A percentile compares a stretch with the other conserved stretches of the same genome.
These are phyloP conservation scores for Botrytis elliptica DNA, from an alignment of 2,329 filamentous ascomycete genomes.

Conservation along the genomic window DNA sequence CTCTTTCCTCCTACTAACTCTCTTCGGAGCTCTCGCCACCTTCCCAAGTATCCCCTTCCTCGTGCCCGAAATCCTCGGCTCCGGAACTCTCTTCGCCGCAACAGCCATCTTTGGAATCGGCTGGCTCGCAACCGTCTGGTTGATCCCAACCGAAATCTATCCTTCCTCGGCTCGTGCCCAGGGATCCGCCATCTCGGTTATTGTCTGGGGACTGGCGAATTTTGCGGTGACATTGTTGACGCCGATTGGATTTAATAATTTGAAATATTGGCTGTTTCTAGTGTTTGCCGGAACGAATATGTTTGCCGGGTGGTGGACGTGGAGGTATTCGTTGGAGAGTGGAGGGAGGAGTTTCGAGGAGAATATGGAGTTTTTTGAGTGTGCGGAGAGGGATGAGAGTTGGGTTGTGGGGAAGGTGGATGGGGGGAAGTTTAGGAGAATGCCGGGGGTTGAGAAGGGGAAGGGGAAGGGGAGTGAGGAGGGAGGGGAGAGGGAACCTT, in stretches of 20 bases:
- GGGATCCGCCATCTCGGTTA: conserved; percentile 63
- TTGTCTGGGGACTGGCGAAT: conserved; percentile 57
- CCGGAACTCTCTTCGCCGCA: conserved; percentile 53
- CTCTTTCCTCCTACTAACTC: conserved; percentile 51
- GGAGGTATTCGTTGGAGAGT: conserved; percentile 57
- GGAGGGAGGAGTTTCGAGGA: conserved; percentile 55
- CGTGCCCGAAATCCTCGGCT: conserved; percentile 50
- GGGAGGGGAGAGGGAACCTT: conserved; percentile 22
- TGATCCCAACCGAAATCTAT: conserved; percentile 61
- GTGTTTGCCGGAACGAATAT: conserved; percentile 55
- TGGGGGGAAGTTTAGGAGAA: conserved; percentile 47
- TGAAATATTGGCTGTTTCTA: conserved; percentile 56
- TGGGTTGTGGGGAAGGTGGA: conserved; percentile 55
- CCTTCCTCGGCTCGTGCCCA: conserved; percentile 60
- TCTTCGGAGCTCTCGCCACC: conserved; percentile 52
- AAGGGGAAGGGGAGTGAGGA: conserved; percentile 11
- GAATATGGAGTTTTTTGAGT: conserved; percentile 47
- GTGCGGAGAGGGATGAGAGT: conserved; percentile 49
- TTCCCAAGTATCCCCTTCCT: conserved; percentile 43
- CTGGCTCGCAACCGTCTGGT: conserved; percentile 59
- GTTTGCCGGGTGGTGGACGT: conserved; percentile 51
- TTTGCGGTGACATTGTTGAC: conserved; percentile 54
- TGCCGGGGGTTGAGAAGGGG: conserved; percentile 27
- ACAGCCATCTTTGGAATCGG: conserved; percentile 61
- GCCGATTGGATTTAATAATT: conserved; percentile 60